phyloP scores from a whole-genome alignment of 2,329 filamentous ascomycete species.

The Drechslera avenae region DNA sequence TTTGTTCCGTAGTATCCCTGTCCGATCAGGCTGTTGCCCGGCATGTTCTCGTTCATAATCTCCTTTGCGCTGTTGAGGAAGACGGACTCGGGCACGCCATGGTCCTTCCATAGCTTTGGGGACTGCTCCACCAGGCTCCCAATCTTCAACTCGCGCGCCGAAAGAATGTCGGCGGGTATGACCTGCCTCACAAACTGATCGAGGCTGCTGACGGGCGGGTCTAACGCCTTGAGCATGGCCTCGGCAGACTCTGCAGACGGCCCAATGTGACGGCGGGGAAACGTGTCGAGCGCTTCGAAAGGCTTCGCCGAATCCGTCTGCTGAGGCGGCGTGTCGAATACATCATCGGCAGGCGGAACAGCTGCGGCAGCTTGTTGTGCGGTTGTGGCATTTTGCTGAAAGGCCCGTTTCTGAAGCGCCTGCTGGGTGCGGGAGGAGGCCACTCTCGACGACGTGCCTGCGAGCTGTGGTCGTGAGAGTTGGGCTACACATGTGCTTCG shows the following conservation, averaged over 20 bases:
- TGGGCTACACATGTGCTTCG: constrained; percentile 27
- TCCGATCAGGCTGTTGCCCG: constrained; percentile 75
- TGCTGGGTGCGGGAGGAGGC: constrained; percentile 22
- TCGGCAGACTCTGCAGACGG: constrained; percentile 71
- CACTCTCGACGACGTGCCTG: constrained; percentile 23
- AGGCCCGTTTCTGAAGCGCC: constrained; percentile 26
- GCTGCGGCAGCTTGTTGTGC: constrained; percentile 25
- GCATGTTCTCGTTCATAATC: constrained; percentile 66
- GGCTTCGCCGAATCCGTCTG: constrained; percentile 25
- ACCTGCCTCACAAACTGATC: constrained; percentile 87
- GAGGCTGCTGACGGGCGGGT: constrained; percentile 72
- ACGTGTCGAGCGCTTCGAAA: constrained; percentile 64
- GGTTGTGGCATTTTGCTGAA: constrained; percentile 29
- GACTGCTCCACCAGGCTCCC: constrained; percentile 44
- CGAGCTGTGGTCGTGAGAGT: constrained; percentile 28
- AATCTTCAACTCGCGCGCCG: constrained; percentile 66
- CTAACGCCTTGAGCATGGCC: constrained; percentile 79
- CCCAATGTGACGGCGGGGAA: constrained; percentile 85
- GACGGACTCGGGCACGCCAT: constrained; percentile 61
- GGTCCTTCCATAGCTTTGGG: constrained; percentile 48
- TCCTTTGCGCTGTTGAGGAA: constrained; percentile 59
- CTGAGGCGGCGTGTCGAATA: constrained; percentile 35
- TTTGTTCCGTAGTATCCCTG: constrained; percentile 87
- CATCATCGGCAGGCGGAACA: constrained; percentile 36
- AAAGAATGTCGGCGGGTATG: constrained; percentile 78